Evolutionary conservation across 257 asterid genomes (phyloP).

Genomic region (Thymus mandschuricus): DNA sequence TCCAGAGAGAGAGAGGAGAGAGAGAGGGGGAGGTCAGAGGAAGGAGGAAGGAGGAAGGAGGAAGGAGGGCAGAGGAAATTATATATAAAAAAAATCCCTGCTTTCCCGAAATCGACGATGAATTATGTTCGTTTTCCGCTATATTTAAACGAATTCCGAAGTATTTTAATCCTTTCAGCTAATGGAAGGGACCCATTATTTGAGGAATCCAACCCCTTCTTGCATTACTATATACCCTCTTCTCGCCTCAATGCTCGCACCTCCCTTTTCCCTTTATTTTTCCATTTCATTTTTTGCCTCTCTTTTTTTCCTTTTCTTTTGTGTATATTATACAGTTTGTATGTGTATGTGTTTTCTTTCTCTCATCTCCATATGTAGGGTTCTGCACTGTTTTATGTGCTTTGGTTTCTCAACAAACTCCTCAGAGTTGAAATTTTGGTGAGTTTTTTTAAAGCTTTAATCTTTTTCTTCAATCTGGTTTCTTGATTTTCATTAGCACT

Average conservation of each 20-base stretch:
- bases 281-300: background rate
- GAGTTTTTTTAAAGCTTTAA: constrained; percentile 20
- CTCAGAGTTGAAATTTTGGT: constrained; percentile 25
- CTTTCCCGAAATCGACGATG: constrained; percentile 55
- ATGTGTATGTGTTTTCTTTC: constrained; percentile 7
- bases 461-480: background rate
- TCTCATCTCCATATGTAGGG: constrained; percentile 33
- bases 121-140: constrained; percentile 29
- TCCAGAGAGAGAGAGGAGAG: background rate
- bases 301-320: background rate
- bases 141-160: background rate
- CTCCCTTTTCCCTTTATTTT: constrained; percentile 23
- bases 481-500: background rate
- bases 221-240: constrained; percentile 35
- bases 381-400: constrained; percentile 25
- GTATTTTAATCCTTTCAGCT: constrained; percentile 37
- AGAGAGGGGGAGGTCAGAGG: background rate
- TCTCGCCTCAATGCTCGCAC: constrained; percentile 55
- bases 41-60: too few species aligned
- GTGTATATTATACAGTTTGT: constrained; percentile 10
- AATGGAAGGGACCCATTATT: constrained; percentile 47
- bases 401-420: constrained; percentile 28
- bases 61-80: background rate
- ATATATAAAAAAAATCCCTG: background rate
- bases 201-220: constrained; percentile 39